Conservation (phyloP, 2,329 filamentous ascomycete species). For the Aschersonia sp. region DNA sequence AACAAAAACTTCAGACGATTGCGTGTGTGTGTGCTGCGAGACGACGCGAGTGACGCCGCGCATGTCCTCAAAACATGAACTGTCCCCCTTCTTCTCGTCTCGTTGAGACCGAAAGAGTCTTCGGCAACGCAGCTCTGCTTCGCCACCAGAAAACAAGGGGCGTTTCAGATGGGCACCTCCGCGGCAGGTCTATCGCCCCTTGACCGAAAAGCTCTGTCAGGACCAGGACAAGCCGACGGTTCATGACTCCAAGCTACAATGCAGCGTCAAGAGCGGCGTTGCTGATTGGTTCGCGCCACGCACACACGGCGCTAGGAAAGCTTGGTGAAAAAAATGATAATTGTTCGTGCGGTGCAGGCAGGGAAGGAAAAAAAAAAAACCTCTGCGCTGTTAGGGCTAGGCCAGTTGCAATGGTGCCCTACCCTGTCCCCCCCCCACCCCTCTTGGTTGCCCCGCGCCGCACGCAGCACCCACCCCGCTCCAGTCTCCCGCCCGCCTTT, state of each 20-base stretch:
- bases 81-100: no score
- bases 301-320: conserved; percentile 2
- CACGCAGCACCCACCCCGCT: conserved; percentile 15
- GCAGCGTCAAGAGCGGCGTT: neutral
- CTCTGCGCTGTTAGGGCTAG: conserved; percentile 20
- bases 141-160: neutral
- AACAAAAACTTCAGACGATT: no score
- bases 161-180: neutral
- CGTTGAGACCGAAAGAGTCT: neutral
- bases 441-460: conserved; percentile 20
- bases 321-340: conserved; percentile 6
- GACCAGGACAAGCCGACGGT: neutral
- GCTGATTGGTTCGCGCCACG: conserved; percentile 5
- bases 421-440: neutral
- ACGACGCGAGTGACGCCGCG: no score
- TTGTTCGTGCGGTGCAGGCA: conserved; percentile 2
- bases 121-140: neutral
- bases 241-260: conserved; percentile 1
- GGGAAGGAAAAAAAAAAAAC: conserved; percentile 10
- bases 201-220: neutral
- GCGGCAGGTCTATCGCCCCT: neutral
- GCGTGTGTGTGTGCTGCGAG: no score
- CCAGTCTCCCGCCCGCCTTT: conserved; percentile 15
- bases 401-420: neutral
- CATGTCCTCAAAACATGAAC: no score